phyloP scores from a whole-genome alignment of 768 basidiomycete species.

The Clitopilus passeckerianus region DNA sequence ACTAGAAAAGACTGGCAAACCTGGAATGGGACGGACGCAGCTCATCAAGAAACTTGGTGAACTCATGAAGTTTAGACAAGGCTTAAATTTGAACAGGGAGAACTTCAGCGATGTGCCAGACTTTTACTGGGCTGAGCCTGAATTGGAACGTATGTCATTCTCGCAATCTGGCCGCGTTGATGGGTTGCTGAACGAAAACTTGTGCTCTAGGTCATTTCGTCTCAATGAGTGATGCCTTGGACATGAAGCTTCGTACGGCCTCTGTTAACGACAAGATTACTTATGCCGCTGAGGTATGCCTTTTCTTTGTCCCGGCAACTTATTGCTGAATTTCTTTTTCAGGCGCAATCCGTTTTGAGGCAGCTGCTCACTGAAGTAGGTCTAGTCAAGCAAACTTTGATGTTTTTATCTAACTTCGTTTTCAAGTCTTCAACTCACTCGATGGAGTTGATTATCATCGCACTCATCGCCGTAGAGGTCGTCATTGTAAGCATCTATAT shows the following conservation, averaged over 20 bases:
- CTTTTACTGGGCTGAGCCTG: conserved; percentile 94
- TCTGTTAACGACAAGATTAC: conserved; percentile 91
- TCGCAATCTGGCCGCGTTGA: neutral
- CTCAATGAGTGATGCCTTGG: conserved; percentile 78
- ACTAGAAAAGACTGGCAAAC: conserved; percentile 75
- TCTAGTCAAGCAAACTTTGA: neutral
- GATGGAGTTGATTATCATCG: conserved; percentile 95
- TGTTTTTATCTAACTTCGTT: conserved; percentile 5
- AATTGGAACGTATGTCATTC: conserved; percentile 63
- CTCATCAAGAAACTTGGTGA: conserved; percentile 92
- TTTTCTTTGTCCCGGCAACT: neutral
- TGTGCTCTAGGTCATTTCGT: conserved; percentile 68
- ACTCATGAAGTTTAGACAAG: conserved; percentile 88
- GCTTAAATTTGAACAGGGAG: conserved; percentile 83
- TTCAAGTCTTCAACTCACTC: conserved; percentile 78
- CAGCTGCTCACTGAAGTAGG: conserved; percentile 83
- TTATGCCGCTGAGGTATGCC: conserved; percentile 72
- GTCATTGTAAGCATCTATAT: conserved; percentile 60
- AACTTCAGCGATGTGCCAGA: conserved; percentile 88
- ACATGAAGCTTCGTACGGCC: conserved; percentile 76
- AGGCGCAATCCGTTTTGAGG: conserved; percentile 84
- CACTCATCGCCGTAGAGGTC: conserved; percentile 93
- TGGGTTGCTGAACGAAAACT: neutral
- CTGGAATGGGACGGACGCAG: conserved; percentile 72
- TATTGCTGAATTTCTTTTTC: conserved; percentile 3